These are phyloP conservation scores for Gardenia jasminoides DNA, from an alignment of 257 asterid species.

Conservation along the genomic window DNA sequence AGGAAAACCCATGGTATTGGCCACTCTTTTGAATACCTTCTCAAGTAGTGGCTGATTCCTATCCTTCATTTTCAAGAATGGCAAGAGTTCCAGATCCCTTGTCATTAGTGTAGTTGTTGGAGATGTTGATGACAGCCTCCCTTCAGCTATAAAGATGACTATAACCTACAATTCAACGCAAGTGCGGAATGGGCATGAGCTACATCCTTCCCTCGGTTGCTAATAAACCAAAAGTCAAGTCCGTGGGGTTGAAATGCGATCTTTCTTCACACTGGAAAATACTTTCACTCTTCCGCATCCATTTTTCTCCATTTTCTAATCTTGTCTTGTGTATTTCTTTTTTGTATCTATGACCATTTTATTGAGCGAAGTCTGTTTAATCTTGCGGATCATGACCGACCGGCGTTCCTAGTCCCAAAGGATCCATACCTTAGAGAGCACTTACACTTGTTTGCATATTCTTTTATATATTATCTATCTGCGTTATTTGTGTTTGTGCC, in stretches of 20 bases:
- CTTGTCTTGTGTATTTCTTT: neutral
- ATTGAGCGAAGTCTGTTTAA: neutral
- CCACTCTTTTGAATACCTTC: neutral
- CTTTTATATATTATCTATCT: no score
- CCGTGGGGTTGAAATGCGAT: slow-evolving; percentile 73
- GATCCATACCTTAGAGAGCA: slow-evolving; percentile 51
- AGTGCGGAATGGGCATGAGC: slow-evolving; percentile 81
- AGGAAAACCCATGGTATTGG: neutral
- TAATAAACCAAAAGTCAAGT: slow-evolving; percentile 69
- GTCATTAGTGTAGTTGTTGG: slow-evolving; percentile 74
- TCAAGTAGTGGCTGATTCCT: neutral
- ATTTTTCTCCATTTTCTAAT: neutral
- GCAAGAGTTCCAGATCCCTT: slow-evolving; percentile 43
- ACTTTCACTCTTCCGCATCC: neutral
- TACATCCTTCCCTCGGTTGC: slow-evolving; percentile 66
- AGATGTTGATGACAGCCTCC: slow-evolving; percentile 68
- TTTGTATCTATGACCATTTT: neutral
- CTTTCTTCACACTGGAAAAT: slow-evolving; percentile 75
- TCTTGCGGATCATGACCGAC: slow-evolving; percentile 40
- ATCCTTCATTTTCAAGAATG: slow-evolving; percentile 7
- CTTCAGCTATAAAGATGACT: slow-evolving; percentile 48
- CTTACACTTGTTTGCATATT: slow-evolving; percentile 38
- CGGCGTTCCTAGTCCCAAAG: slow-evolving; percentile 54
- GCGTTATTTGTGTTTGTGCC: no score
- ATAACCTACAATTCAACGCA: slow-evolving; percentile 59